Base-by-base conservation (phyloP, 345 rosid genomes). In the Gossypium turneri region DNA sequence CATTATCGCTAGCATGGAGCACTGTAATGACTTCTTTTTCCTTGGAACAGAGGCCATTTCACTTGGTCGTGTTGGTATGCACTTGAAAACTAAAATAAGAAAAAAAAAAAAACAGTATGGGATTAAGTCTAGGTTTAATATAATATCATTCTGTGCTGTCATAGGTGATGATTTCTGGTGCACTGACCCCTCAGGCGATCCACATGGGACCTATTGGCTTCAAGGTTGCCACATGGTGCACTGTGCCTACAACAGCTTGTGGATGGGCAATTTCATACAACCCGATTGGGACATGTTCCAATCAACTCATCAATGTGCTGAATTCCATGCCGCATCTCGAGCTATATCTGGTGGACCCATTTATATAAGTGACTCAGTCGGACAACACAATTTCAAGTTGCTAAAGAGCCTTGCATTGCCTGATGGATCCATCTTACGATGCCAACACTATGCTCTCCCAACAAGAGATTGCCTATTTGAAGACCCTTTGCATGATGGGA, bases 241-340 rank as follows among this genome's bases (percentile, higher is more conserved):
- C 10, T 92, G 98, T 76, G 97, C 98, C 24, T 94, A 90, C 84
- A 94, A 94, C 83, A 94, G 94, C 80, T 78, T 94, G 63, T 94
- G 97, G 98, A 92, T 94, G 93, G 97, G 98, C 78, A 94, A 92
- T 63, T 94, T 94, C 82, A 92, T 94, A 47, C 98, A 92, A 72
- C 98, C 97, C 5, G 97, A 94, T 75, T 94, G 98, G 98, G 98
- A 94, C 83, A 92, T 94, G 98, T 94, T 94, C 86, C 98, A 94
- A 77, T 87, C 98, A 7, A 92, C 97, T 11, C 98, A 94, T 67
- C 94, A 94, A 15, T 94, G 92, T 81, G 97, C 94, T 1, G 93
- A 88, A 78, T 94, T 94, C 82, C 97, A 94, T 43, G 98, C 97
- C 19, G 98, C 97, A 15, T 90, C 98, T n/a, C 81, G 94, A 4